Conservation (phyloP, 139 green algal genomes). For the Chlorella ohadii region DNA sequence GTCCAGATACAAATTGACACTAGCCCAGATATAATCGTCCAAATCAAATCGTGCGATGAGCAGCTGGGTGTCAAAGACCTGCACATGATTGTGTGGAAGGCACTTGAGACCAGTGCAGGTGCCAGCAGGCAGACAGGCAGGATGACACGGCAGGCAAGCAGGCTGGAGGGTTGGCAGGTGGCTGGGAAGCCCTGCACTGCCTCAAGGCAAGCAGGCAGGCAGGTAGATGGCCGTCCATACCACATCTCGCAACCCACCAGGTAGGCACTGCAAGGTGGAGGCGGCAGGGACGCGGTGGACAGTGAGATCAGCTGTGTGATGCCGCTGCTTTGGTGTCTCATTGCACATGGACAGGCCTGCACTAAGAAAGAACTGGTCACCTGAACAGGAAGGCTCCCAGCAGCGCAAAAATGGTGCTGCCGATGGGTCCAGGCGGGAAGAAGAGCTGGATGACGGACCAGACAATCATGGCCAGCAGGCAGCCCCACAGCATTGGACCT, state of each 20-base stretch:
- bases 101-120: no score
- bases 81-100: no score
- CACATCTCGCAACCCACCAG: background rate
- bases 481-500: constrained; percentile 74
- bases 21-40: constrained; percentile 81
- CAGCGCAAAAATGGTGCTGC: constrained; percentile 60
- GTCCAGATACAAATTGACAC: constrained; percentile 71
- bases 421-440: constrained; percentile 50
- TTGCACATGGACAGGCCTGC: no score
- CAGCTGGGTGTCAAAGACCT: constrained; percentile 19
- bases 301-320: no score
- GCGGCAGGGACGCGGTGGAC: background rate
- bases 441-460: constrained; percentile 76
- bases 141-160: no score
- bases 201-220: no score
- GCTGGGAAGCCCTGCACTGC: no score
- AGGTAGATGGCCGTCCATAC: no score
- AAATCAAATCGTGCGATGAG: constrained; percentile 39
- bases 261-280: background rate
- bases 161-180: no score
- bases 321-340: no score
- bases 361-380: no score
- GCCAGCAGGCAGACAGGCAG: no score
- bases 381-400: constrained; percentile 73
- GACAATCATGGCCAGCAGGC: constrained; percentile 55